phyloP scores from a whole-genome alignment of 345 rosid genomes.

The Salix udensis region DNA sequence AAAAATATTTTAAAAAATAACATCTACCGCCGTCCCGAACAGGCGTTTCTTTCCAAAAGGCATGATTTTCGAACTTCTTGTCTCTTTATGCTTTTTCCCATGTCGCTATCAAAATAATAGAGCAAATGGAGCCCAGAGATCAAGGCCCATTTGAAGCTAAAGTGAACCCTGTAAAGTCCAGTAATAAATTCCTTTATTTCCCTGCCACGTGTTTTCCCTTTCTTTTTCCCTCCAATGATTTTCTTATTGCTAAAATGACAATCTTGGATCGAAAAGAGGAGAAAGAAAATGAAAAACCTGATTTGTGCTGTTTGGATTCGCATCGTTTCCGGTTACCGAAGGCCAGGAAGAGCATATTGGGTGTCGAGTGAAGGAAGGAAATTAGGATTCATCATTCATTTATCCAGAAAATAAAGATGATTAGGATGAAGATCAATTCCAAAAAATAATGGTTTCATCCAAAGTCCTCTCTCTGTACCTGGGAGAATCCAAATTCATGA shows the following conservation, averaged over 20 bases:
- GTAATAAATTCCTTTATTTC: not conserved
- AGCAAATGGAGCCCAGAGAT: conserved; percentile 35
- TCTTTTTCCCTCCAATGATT: not conserved
- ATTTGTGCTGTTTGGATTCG: no score
- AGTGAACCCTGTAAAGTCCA: conserved; percentile 3
- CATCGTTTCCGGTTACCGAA: not conserved
- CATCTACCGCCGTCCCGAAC: no score
- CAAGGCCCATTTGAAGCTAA: conserved; percentile 14
- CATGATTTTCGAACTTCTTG: not conserved
- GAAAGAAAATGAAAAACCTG: no score
- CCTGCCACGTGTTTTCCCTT: not conserved
- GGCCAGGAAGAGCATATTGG: not conserved
- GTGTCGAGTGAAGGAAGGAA: no score
- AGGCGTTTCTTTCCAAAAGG: not conserved
- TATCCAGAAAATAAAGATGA: not conserved
- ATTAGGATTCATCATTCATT: not conserved
- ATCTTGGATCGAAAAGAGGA: no score
- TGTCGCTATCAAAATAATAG: not conserved
- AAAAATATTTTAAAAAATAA: no score
- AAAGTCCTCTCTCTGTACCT: no score
- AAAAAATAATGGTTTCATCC: no score
- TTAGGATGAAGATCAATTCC: not conserved
- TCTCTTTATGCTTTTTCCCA: not conserved
- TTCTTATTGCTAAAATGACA: not conserved
- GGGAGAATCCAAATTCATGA: no score